Evolutionary conservation across 2,329 filamentous ascomycete species (phyloP).

Genomic region (Ustilaginoidea virens): DNA sequence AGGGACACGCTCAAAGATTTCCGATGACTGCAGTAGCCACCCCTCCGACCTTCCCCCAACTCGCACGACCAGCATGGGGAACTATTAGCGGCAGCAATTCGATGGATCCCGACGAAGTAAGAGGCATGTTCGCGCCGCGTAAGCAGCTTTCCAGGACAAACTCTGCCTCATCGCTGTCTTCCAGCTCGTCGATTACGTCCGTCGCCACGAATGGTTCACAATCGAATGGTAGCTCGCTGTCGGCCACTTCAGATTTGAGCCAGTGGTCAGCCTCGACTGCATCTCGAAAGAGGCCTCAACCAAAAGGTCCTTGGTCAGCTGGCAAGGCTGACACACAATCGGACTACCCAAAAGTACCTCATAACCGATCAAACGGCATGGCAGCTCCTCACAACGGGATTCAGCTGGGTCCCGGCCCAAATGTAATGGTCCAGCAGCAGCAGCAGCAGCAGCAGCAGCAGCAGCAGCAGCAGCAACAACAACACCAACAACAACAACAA

Average conservation of each 20-base stretch:
- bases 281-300: slow-evolving; percentile 34
- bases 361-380: slow-evolving; percentile 28
- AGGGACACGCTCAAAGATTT: slow-evolving; percentile 13
- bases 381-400: slow-evolving; percentile 16
- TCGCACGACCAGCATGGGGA: slow-evolving; percentile 50
- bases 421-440: slow-evolving; percentile 26
- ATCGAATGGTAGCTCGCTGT: slow-evolving; percentile 42
- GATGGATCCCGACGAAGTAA: slow-evolving; percentile 71
- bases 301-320: slow-evolving; percentile 33
- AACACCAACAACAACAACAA: too few species aligned
- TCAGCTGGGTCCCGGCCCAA: slow-evolving; percentile 16
- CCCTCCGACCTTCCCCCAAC: slow-evolving; percentile 46
- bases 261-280: slow-evolving; percentile 33
- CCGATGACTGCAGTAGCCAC: slow-evolving; percentile 55
- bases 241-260: slow-evolving; percentile 30
- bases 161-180: slow-evolving; percentile 78
- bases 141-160: slow-evolving; percentile 77
- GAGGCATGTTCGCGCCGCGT: slow-evolving; percentile 78
- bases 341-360: slow-evolving; percentile 31
- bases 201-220: slow-evolving; percentile 45
- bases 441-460: too few species aligned
- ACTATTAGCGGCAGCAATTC: slow-evolving; percentile 43
- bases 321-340: slow-evolving; percentile 30
- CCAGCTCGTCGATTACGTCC: slow-evolving; percentile 45
- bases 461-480: too few species aligned